These are phyloP conservation scores for Stenocarpella maydis DNA, from an alignment of 2,329 filamentous ascomycete genomes.

Conservation along the genomic window DNA sequence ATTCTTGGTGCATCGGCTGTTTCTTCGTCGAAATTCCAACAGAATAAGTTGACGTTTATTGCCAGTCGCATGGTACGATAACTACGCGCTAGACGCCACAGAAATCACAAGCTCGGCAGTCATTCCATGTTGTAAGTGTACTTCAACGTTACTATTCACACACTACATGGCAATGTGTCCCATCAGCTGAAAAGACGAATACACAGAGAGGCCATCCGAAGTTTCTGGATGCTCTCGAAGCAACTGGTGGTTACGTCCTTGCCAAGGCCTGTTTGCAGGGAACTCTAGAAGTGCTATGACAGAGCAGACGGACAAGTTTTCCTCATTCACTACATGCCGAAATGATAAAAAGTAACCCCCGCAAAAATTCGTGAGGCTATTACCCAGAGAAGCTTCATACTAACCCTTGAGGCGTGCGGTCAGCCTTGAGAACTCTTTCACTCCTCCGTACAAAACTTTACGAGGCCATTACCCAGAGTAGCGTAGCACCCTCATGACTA, in stretches of 20 bases:
- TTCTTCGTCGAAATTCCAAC: neutral
- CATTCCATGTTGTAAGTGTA: no score
- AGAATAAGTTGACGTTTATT: neutral
- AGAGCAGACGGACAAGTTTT: conserved; percentile 9
- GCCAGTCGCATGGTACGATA: no score
- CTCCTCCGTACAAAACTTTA: no score
- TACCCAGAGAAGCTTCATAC: no score
- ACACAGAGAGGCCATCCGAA: neutral
- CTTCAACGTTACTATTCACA: no score
- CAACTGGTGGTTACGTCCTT: neutral
- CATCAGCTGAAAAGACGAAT: neutral
- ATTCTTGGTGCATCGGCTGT: neutral
- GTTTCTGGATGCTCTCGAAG: neutral
- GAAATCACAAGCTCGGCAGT: neutral
- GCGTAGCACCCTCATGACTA: conserved; percentile 10
- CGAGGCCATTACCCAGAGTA: conserved; percentile 9
- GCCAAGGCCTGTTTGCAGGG: neutral
- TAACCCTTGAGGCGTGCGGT: no score
- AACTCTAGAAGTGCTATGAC: neutral
- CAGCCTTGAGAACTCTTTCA: no score
- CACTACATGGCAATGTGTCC: no score
- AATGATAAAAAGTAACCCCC: no score
- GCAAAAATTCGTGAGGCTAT: no score
- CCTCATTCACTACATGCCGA: conserved; percentile 12
- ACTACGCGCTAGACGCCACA: no score